A percentile compares a stretch with the other conserved stretches of the same genome.
Conservation (phyloP, 164 flowering plant species). For the Taxillus chinensis region DNA sequence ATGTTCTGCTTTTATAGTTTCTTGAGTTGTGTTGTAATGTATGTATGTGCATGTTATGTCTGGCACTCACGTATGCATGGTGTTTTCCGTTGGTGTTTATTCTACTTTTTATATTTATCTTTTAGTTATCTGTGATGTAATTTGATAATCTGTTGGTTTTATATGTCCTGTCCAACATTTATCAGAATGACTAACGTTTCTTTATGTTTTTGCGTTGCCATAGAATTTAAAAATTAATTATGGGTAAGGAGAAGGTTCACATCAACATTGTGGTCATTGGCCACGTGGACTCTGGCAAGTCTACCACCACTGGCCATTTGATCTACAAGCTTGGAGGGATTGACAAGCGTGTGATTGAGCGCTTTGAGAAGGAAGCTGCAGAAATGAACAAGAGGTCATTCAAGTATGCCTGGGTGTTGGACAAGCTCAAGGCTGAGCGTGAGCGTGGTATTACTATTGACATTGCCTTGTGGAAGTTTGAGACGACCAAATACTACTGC, state of each 20-base stretch:
- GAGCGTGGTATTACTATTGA: slow-evolving; percentile 5
- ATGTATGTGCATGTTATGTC: too few species aligned
- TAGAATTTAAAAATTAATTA: too few species aligned
- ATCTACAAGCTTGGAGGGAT: slow-evolving; percentile 7
- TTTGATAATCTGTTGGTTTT: too few species aligned
- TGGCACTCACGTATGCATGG: too few species aligned
- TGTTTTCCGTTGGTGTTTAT: too few species aligned
- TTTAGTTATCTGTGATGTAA: too few species aligned
- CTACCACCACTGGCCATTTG: slow-evolving; percentile 4
- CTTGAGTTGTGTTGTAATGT: too few species aligned
- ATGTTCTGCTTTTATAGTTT: too few species aligned
- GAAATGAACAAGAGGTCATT: slow-evolving; percentile 8
- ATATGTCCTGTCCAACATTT: too few species aligned
- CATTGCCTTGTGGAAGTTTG: slow-evolving; percentile 9
- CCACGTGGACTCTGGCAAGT: slow-evolving; percentile 6
- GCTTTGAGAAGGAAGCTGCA: slow-evolving; percentile 7
- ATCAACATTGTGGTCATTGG: slow-evolving; percentile 7
- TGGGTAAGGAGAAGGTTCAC: slow-evolving; percentile 7
- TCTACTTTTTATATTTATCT: too few species aligned
- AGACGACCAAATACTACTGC: slow-evolving; percentile 24
- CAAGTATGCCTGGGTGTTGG: slow-evolving; percentile 8
- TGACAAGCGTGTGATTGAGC: slow-evolving; percentile 6
- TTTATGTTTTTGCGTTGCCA: too few species aligned
- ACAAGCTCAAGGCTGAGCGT: slow-evolving; percentile 7
- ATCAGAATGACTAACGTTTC: too few species aligned